Evolutionary conservation across 2,329 filamentous ascomycete species (phyloP).

Genomic region (Parastagonospora avenae): DNA sequence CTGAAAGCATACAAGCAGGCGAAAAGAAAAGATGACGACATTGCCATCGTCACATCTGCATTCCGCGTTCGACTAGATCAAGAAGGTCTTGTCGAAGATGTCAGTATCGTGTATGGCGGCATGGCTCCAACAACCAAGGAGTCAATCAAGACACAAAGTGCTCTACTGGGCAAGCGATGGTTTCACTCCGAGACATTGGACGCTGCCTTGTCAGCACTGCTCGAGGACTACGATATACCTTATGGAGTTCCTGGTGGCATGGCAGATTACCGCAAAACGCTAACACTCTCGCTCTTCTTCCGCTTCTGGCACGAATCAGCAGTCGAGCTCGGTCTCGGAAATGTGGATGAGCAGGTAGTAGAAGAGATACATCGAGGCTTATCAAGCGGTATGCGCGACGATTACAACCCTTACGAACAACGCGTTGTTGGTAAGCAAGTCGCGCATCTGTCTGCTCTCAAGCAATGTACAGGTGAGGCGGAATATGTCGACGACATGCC

Average conservation of each 20-base stretch:
- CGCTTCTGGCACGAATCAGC: slow-evolving; percentile 94
- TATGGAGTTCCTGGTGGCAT: slow-evolving; percentile 94
- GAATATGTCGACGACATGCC: slow-evolving; percentile 96
- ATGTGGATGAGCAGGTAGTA: slow-evolving; percentile 72
- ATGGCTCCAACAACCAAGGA: slow-evolving; percentile 89
- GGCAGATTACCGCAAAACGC: slow-evolving; percentile 89
- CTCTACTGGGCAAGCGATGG: slow-evolving; percentile 75
- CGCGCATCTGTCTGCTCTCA: slow-evolving; percentile 84
- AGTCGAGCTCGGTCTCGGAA: slow-evolving; percentile 60
- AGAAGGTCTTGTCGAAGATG: slow-evolving; percentile 70
- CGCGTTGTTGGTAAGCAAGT: slow-evolving; percentile 82
- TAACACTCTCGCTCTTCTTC: slow-evolving; percentile 93
- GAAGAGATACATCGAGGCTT: slow-evolving; percentile 83
- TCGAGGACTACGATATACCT: slow-evolving; percentile 79
- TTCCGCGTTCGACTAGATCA: slow-evolving; percentile 74
- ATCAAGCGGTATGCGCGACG: slow-evolving; percentile 77
- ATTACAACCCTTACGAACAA: slow-evolving; percentile 77
- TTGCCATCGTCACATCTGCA: slow-evolving; percentile 91
- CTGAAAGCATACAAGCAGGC: slow-evolving; percentile 92
- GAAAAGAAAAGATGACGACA: slow-evolving; percentile 96
- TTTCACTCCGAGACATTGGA: slow-evolving; percentile 82
- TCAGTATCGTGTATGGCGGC: slow-evolving; percentile 85
- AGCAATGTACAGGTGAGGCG: slow-evolving; percentile 90
- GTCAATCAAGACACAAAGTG: slow-evolving; percentile 74
- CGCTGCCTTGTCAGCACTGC: slow-evolving; percentile 80